Percentiles rank a stretch among this genome's conserved stretches.
phyloP scores from a whole-genome alignment of 2,329 filamentous ascomycete species.

The Fusarium veterinarium region DNA sequence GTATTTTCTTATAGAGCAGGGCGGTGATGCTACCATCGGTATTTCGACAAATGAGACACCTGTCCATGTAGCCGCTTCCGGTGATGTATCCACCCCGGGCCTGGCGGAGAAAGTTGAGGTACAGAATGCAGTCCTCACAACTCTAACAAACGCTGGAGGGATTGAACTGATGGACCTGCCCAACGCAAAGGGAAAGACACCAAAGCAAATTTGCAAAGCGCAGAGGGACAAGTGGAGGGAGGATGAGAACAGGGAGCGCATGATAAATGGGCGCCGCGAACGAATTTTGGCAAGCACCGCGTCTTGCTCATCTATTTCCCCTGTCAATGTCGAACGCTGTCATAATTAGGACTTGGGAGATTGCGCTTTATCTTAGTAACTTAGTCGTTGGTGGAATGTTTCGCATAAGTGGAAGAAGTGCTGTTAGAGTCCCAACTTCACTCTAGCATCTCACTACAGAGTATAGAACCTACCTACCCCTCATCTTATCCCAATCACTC shows the following conservation, averaged over 20 bases:
- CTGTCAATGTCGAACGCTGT: not conserved
- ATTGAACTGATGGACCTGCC: rapidly evolving
- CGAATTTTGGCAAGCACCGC: not conserved
- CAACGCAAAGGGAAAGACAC: not conserved
- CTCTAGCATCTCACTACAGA: not conserved
- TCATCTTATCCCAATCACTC: not conserved
- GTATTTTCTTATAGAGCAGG: not conserved
- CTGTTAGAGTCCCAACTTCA: not conserved
- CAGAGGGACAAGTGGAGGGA: rapidly evolving
- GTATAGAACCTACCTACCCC: not conserved
- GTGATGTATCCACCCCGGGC: rapidly evolving
- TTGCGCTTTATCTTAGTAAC: rapidly evolving
- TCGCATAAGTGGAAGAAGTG: rapidly evolving
- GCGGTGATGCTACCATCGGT: not conserved
- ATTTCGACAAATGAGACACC: not conserved
- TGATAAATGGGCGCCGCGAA: rapidly evolving
- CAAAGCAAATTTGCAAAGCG: too few species aligned
- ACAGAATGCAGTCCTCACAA: not conserved
- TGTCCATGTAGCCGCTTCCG: not conserved
- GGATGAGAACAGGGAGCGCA: rapidly evolving
- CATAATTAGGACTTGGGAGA: not conserved
- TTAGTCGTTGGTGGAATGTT: rapidly evolving
- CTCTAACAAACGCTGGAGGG: rapidly evolving
- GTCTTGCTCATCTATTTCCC: too few species aligned
- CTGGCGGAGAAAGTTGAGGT: not conserved